Base-by-base conservation (phyloP, 2,329 filamentous ascomycete genomes). In the Monilinia aucupariae region DNA sequence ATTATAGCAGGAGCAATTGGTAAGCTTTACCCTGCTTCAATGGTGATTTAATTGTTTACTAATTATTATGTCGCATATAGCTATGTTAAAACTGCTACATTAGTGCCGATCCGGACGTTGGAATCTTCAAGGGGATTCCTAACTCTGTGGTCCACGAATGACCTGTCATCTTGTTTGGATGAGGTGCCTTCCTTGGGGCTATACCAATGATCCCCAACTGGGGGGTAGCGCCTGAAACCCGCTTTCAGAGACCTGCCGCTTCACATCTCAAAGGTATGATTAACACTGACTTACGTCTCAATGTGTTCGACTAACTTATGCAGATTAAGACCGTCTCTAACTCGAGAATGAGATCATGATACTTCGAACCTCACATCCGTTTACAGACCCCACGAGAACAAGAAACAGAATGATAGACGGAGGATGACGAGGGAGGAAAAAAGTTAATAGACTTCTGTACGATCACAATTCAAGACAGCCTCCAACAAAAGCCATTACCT, bases 1-100 rank as follows among this genome's bases (percentile, higher is more conserved):
- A 93, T 99, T 79, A 99, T 99, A 94, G 92, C 93, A 66, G 94
- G 94, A 71, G 94, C 99, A 74, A 99, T 97, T 80, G 92, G 92
- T 96, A 83, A 74, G 87, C 76, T 53, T 32, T 49, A n/a, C 22
- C 30, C 49, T 27, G 25, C n/a, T 13, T 7, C 43, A 45, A 45
- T 20, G 4, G n/a, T 9, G 4, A 47, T 47, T 3, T 13, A 4
- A 22, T 47, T 25, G 2, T 47, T 25, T 20, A 25, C n/a, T 47
- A 25, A 47, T 13, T 13, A 25, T 47, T 4, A 47, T 47, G 9
- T 25, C n/a, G 25, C 45, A 20, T 4, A 25, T 4, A 47, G 45
- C 34, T 10, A 9, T 2, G 12, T 37, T 37, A 37, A 8, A 37
- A 37, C 34, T 8, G 9, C 34, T 37, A 37, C 34, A 37, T 10